Evolutionary conservation across 164 flowering plant species (phyloP), one percentile per base, ranked within the genome.

Genomic region (Sextonia rubra): DNA sequence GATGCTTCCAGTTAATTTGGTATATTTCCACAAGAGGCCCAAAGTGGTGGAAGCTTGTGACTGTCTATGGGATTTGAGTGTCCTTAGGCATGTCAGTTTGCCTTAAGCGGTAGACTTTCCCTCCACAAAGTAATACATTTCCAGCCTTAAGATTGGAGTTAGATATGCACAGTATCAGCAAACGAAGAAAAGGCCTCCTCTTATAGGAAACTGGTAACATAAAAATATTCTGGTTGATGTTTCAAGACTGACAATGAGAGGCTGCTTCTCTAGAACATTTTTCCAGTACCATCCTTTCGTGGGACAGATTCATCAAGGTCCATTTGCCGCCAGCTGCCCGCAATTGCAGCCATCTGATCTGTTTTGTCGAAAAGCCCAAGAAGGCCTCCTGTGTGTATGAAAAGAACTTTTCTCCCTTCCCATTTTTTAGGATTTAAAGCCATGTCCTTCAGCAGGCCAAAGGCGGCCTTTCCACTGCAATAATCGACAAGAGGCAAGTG

Each of bases 311-410:
- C 89, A 66, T 80, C 72, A 9, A 95, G 76, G 58, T 87, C 88
- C 98, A 95, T 87, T 58, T 74, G 79, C 15, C 80, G 79, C 93
- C 96, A 95, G 2, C 86, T 89, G 12, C 88, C 92, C 2, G 86
- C 73, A 71, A 82, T 71, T 20, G 93, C 55, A 58, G 75, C 76
- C 80, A 95, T 74, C 72, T 91, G 85, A 24, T 91, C 96, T 32
- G 78, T 85, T 80, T 95, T 95, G 76, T 95, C 99, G 60, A 9
- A 95, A 83, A 93, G 65, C 14, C 99, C 99, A 12, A 93, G 89
- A 2, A 95, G 93, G 5, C 99, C 99, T 0, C 99, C 98, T 0
- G 99, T 95, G 80, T 95, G 99, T 74, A 95, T 84, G 79, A 95
- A 95, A 25, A 95, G 87, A 58, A 95, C 68, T 76, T 82, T 91